Base-by-base conservation (phyloP, 257 asterid species). In the Penstemon davidsonii region DNA sequence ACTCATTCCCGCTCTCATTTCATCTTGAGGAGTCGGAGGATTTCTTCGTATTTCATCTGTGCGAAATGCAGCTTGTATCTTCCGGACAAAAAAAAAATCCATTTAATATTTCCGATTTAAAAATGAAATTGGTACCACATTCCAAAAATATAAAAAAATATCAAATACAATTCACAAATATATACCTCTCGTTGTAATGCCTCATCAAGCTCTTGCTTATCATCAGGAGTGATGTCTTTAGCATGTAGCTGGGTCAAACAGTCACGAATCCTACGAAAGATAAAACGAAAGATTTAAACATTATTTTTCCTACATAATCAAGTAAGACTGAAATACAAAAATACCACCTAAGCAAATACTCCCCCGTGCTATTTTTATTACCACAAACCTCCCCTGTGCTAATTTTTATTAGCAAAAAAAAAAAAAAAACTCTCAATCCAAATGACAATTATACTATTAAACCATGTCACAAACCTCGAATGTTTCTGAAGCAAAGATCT, bases 1-100 rank as follows among this genome's bases (percentile, higher is more conserved):
- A 78, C 98, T 92, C 96, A 89, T 87, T 75, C 98, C 97, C 10
- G 96, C 98, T 83, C 98, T 87, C 95, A 90, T 92, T 85, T 92
- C 97, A 76, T 92, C 98, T 82, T 92, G 98, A 50, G 98, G 98
- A 61, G 98, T 86, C 9, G 98, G 98, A 62, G 96, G 98, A 55
- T 79, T 87, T 76, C 98, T 89, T 80, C 96, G 76, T 67, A 92
- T 92, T 81, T 92, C 98, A 78, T 92, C 98, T 11, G 98, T 92
- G 64, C 97, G 92, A 73, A 92, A 92, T 68, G 96, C 98, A 71
- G 98, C 97, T 92, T 90, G 97, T 71, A 92, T 90, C 98, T 92
- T 42, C 3, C 11, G 9, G 4, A 6, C 51, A 46, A 46, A 9
- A 46, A 46, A 45, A 19, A 58, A 58, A 56, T 5, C 18, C 6